Conservation (phyloP, 768 basidiomycete species). For the Antrodiella citrinella region DNA sequence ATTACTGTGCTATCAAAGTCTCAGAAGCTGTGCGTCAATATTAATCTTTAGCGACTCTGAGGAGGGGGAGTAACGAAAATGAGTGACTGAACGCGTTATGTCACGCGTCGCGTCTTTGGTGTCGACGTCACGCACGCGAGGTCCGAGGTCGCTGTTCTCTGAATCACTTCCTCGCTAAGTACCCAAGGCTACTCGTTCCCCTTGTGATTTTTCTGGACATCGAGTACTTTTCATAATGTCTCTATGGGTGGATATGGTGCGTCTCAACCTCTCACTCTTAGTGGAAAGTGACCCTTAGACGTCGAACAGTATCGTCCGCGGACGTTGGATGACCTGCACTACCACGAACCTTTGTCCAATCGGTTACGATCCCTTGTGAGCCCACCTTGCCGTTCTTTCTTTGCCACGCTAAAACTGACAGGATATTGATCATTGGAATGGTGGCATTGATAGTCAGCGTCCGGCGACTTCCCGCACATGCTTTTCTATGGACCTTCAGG, state of each 20-base stretch:
- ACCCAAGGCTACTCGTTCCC: background rate
- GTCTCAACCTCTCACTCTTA: background rate
- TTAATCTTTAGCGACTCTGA: no score
- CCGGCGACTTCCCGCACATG: conserved; percentile 95
- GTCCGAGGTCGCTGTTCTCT: no score
- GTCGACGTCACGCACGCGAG: background rate
- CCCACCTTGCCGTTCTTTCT: conserved; percentile 1
- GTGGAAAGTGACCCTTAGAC: background rate
- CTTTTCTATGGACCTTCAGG: conserved; percentile 97
- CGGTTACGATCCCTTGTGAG: conserved; percentile 75
- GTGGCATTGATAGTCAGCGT: conserved; percentile 52
- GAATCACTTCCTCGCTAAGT: no score
- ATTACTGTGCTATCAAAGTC: no score
- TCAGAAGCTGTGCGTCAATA: no score
- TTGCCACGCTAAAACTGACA: background rate
- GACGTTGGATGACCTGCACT: conserved; percentile 78
- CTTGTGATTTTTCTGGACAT: background rate
- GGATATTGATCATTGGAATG: background rate
- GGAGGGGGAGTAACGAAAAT: background rate
- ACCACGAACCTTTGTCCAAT: conserved; percentile 74
- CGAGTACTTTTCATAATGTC: conserved; percentile 14
- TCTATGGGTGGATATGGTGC: conserved; percentile 49
- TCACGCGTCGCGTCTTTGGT: background rate
- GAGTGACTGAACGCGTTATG: background rate
- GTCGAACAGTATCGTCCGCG: conserved; percentile 78